These are phyloP conservation scores for Salix koriyanagi DNA, from an alignment of 345 rosid genomes.

Conservation along the genomic window DNA sequence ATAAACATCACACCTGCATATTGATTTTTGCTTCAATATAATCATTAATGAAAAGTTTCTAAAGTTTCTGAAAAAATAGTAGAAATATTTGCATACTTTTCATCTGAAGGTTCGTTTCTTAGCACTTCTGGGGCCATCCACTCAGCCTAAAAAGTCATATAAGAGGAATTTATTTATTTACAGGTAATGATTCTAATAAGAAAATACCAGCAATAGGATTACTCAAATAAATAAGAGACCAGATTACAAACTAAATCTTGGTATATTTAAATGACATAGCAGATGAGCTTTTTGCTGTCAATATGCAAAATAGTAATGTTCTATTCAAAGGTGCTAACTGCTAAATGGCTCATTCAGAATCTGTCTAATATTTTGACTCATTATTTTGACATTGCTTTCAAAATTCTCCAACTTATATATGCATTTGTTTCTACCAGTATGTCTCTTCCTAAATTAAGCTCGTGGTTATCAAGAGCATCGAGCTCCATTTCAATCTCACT, in stretches of 20 bases:
- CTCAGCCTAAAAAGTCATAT: conserved; percentile 60
- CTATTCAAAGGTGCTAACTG: background rate
- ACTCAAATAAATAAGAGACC: background rate
- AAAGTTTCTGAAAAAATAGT: background rate
- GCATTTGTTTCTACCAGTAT: too few species aligned
- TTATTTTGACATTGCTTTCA: background rate
- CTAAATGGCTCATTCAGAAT: background rate
- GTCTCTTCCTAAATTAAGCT: background rate
- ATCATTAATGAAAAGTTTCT: background rate
- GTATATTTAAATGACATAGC: background rate
- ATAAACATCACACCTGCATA: conserved; percentile 85
- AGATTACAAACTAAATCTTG: background rate
- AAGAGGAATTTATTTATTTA: conserved; percentile 3
- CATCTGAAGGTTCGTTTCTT: conserved; percentile 91
- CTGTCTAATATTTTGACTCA: background rate
- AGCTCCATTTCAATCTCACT: background rate
- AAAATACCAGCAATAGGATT: background rate
- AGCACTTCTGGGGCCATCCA: conserved; percentile 99
- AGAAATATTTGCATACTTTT: conserved; percentile 49
- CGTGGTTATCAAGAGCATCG: background rate
- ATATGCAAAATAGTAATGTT: background rate
- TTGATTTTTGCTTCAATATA: conserved; percentile 5
- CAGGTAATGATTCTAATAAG: background rate
- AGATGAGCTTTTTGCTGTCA: conserved; percentile 2
- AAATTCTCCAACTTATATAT: background rate